Percentiles rank a stretch among this genome's conserved stretches.
These are phyloP conservation scores for Betula pendula DNA, from an alignment of 306 rosid species.

Conservation along the genomic window DNA sequence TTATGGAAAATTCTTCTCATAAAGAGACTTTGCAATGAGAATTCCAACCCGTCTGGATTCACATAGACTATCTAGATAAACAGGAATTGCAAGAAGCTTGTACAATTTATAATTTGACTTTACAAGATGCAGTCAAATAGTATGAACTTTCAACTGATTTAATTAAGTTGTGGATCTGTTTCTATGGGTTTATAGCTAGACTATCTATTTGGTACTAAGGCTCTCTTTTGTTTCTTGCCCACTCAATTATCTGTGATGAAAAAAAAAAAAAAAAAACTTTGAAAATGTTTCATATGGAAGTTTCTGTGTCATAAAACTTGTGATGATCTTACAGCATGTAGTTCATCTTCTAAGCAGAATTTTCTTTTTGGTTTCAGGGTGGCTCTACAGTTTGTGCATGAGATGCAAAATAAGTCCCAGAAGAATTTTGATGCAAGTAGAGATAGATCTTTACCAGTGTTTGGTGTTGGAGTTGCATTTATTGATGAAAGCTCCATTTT, in stretches of 20 bases:
- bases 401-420: slow-evolving; percentile 73
- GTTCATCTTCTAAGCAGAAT: not conserved
- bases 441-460: slow-evolving; percentile 81
- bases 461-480: slow-evolving; percentile 85
- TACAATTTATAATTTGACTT: no score
- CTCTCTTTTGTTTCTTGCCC: not conserved
- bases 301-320: slow-evolving; percentile 2
- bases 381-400: slow-evolving; percentile 86
- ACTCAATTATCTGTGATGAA: not conserved
- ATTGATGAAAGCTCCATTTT: slow-evolving; percentile 62
- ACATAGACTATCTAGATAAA: no score
- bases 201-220: not conserved
- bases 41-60: no score
- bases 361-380: slow-evolving; percentile 45
- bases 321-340: not conserved
- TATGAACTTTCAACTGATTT: no score
- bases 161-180: no score
- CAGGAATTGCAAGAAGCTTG: no score
- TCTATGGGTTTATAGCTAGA: not conserved
- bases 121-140: no score
- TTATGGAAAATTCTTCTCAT: no score
- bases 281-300: not conserved
- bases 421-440: slow-evolving; percentile 88
- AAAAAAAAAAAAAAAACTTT: not conserved
- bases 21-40: no score